phyloP scores from a whole-genome alignment of 2,329 filamentous ascomycete species.

The Colletotrichum salicis region DNA sequence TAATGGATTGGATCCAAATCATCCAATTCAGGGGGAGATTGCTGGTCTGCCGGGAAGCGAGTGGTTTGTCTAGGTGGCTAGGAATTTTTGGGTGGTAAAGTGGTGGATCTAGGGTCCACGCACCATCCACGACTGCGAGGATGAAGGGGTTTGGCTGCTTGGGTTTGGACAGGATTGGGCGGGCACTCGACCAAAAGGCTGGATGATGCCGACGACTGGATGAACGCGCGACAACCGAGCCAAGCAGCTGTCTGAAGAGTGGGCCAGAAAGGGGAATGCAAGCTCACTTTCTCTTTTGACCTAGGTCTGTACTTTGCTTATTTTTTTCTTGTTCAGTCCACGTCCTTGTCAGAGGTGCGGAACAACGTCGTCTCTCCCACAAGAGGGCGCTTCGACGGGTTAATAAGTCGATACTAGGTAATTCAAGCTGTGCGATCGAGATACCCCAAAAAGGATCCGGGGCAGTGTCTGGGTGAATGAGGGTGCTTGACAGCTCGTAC shows the following conservation, averaged over 20 bases:
- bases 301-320: constrained; percentile 4
- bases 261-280: constrained; percentile 30
- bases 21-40: constrained; percentile 36
- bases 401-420: constrained; percentile 5
- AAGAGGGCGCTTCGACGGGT: background rate
- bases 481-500: constrained; percentile 10
- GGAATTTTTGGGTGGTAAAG: constrained; percentile 28
- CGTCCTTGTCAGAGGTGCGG: background rate
- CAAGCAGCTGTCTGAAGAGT: constrained; percentile 18
- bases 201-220: constrained; percentile 24
- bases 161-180: constrained; percentile 10
- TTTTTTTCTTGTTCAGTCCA: constrained; percentile 7
- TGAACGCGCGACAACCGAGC: constrained; percentile 9
- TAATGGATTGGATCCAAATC: constrained; percentile 28
- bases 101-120: constrained; percentile 35
- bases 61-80: constrained; percentile 31
- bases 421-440: background rate
- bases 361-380: background rate
- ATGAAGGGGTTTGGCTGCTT: constrained; percentile 34
- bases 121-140: background rate
- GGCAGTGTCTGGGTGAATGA: background rate
- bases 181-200: constrained; percentile 10
- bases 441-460: background rate
- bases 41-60: constrained; percentile 30
- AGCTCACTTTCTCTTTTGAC: constrained; percentile 15